phyloP scores from a whole-genome alignment of 495 filamentous ascomycete genomes.

The Penicillium maclennaniae region DNA sequence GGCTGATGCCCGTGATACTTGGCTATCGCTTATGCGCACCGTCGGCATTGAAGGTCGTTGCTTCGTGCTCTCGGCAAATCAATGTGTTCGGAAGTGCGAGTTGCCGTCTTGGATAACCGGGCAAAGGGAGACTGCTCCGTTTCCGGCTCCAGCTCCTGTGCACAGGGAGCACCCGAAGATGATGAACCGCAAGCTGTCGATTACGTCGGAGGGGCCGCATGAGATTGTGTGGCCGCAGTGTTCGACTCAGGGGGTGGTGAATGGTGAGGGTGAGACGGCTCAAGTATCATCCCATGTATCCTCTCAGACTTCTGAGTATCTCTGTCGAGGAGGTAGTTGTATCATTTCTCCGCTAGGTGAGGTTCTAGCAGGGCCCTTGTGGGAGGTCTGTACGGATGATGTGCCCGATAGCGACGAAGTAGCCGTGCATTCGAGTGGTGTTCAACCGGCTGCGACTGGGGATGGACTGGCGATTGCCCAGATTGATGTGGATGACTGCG shows the following conservation, averaged over 20 bases:
- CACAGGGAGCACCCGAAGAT: not conserved
- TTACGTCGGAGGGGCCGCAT: conserved; percentile 49
- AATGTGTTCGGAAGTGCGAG: conserved; percentile 59
- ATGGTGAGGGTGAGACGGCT: not conserved
- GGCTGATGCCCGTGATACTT: conserved; percentile 77
- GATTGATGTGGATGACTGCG: conserved; percentile 61
- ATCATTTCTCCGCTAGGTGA: conserved; percentile 76
- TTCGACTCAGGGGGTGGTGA: not conserved
- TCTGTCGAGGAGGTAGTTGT: conserved; percentile 65
- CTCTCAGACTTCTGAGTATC: not conserved
- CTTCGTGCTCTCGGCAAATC: conserved; percentile 80
- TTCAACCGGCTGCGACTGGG: not conserved
- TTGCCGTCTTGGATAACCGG: conserved; percentile 52
- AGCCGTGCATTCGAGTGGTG: not conserved
- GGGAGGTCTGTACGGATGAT: conserved; percentile 64
- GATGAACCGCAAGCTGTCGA: conserved; percentile 19
- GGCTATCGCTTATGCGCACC: conserved; percentile 76
- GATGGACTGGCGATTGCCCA: conserved; percentile 42
- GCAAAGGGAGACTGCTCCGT: not conserved
- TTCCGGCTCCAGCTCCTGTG: not conserved
- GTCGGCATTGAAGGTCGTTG: conserved; percentile 74
- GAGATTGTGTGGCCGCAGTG: conserved; percentile 49
- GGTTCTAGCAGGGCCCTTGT: conserved; percentile 72
- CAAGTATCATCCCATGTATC: too few species aligned
- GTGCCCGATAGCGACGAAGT: conserved; percentile 9